Evolutionary conservation across 345 rosid genomes (phyloP).

Genomic region (Citrus trifoliata): DNA sequence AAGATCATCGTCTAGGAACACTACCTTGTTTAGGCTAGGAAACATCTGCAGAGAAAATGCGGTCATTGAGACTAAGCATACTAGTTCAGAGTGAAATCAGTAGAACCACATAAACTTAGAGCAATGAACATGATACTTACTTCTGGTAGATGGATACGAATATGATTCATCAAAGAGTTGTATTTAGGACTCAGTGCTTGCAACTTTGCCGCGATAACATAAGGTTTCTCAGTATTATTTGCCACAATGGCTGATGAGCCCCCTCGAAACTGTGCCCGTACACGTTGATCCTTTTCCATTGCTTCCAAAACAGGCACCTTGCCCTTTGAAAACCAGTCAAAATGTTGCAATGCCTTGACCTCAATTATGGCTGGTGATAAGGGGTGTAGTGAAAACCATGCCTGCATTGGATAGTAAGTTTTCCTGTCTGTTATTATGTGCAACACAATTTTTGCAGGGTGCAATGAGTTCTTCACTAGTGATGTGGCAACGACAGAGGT

Average conservation of each 20-base stretch:
- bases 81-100: background rate
- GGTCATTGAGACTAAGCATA: background rate
- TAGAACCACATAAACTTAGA: background rate
- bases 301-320: slow-evolving; percentile 95
- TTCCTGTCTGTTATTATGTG: slow-evolving; percentile 92
- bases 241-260: slow-evolving; percentile 88
- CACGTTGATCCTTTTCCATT: slow-evolving; percentile 89
- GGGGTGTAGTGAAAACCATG: slow-evolving; percentile 95
- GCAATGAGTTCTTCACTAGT: slow-evolving; percentile 59
- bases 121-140: slow-evolving; percentile 29
- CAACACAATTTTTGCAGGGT: slow-evolving; percentile 63
- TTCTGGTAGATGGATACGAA: slow-evolving; percentile 90
- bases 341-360: slow-evolving; percentile 96
- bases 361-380: slow-evolving; percentile 79
- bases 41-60: slow-evolving; percentile 56
- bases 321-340: slow-evolving; percentile 94
- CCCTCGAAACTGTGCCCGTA: slow-evolving; percentile 88
- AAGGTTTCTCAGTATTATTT: slow-evolving; percentile 65
- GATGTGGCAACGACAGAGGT: slow-evolving; percentile 86
- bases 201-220: slow-evolving; percentile 76
- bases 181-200: slow-evolving; percentile 96
- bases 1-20: slow-evolving; percentile 90
- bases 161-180: slow-evolving; percentile 93
- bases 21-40: slow-evolving; percentile 83
- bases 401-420: slow-evolving; percentile 95